Evolutionary conservation across 1,284 basidiomycete genomes (phyloP), one percentile per base, ranked within the genome.

Genomic region (Albatrellus sp.): DNA sequence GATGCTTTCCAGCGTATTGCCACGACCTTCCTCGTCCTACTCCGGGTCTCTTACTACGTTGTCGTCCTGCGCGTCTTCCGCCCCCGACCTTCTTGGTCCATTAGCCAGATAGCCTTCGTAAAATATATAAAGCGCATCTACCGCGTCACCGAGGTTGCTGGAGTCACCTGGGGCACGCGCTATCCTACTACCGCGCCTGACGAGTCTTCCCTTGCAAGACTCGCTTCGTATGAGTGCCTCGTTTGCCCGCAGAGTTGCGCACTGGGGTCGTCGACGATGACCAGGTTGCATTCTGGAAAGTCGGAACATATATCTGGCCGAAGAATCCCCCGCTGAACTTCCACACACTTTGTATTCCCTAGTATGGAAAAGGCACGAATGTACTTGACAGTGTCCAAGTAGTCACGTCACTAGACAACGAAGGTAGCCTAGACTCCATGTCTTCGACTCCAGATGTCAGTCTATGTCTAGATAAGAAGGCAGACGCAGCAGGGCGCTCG

Each of bases 131-230:
- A 68, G 31, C 62, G 70, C 33, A 66, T 74, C n/a, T 70, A 62
- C 61, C 65, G 63, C 49, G 66, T 74, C 43, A 70, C 70, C 4
- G 70, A 74, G 50, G 65, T 71, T 12, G 72, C 71, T 17, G 72
- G 72, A 17, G 70, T 74, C 12, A 72, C 69, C 9, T 72, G 68
- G 66, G 65, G 64, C 37, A 72, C 70, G 0, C 61, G 69, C 16
- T 60, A 71, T 42, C 69, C 71, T 2, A 61, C 63, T 29, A 47
- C 48, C 19, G 58, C 54, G 28, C 64, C 63, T 39, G 48, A 53
- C 17, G 52, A 55, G 16, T 40, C 46, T 4, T 55, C 55, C 5
- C 57, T 72, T 66, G 61, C 46, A 64, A 70, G 48, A 73, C 70
- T 0, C 55, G 64, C 11, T 74, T 73, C 47, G 63, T 65, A 46